Evolutionary conservation across 306 rosid species (phyloP).

Genomic region (Glycine tomentella): DNA sequence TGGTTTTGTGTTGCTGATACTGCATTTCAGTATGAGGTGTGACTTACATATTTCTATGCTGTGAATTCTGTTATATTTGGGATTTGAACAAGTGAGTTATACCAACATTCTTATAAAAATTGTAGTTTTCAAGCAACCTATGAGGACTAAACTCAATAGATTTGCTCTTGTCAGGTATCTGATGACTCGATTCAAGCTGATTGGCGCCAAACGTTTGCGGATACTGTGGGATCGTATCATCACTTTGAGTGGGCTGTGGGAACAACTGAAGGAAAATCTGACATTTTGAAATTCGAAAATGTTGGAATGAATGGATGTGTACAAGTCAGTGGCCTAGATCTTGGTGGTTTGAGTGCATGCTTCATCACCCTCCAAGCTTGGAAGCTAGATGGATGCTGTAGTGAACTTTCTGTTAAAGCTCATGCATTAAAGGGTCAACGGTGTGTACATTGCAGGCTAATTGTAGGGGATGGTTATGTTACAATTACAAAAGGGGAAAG

Average conservation of each 20-base stretch:
- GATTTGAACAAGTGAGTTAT: slow-evolving; percentile 36
- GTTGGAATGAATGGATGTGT: slow-evolving; percentile 91
- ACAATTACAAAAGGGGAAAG: slow-evolving; percentile 93
- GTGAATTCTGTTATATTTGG: slow-evolving; percentile 40
- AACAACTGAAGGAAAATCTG: slow-evolving; percentile 93
- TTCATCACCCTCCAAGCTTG: slow-evolving; percentile 94
- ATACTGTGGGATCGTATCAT: slow-evolving; percentile 79
- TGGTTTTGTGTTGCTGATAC: slow-evolving; percentile 99
- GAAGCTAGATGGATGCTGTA: slow-evolving; percentile 92
- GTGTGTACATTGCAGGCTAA: slow-evolving; percentile 93
- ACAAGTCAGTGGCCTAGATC: slow-evolving; percentile 79
- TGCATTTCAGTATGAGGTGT: slow-evolving; percentile 96
- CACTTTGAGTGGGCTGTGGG: slow-evolving; percentile 99
- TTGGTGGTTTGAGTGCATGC: slow-evolving; percentile 85
- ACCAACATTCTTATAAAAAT: slow-evolving; percentile 7
- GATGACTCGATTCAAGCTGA: slow-evolving; percentile 86
- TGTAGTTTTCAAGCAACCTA: slow-evolving; percentile 34
- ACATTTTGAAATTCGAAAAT: slow-evolving; percentile 91
- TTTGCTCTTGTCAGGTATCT: slow-evolving; percentile 68
- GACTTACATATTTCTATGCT: slow-evolving; percentile 48
- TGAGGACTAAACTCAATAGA: slow-evolving; percentile 18
- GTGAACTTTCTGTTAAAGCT: slow-evolving; percentile 94
- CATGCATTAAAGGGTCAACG: slow-evolving; percentile 92
- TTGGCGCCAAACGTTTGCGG: slow-evolving; percentile 91
- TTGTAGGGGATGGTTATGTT: slow-evolving; percentile 90